Percentiles rank a stretch among this genome's conserved stretches.
Evolutionary conservation across 2,329 filamentous ascomycete species (phyloP).

Genomic region (Talaromyces islandicus): DNA sequence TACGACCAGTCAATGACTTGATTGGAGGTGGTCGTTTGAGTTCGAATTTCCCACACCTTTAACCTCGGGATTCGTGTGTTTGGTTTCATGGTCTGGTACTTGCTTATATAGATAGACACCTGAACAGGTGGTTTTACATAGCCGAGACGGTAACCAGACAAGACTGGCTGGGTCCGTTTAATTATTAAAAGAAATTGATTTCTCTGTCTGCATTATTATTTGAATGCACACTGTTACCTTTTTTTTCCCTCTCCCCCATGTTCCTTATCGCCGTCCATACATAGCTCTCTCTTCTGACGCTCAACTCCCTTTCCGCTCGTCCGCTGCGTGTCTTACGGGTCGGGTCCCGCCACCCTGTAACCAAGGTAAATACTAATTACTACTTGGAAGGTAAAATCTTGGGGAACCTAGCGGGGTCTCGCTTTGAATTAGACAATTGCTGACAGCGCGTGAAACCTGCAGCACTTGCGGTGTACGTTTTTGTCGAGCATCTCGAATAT

Average conservation of each 20-base stretch:
- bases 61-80: neutral
- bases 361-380: neutral
- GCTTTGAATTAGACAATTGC: neutral
- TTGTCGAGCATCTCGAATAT: neutral
- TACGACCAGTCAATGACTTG: neutral
- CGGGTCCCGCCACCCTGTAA: neutral
- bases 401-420: neutral
- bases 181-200: neutral
- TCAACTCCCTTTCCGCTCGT: neutral
- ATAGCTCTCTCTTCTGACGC: neutral
- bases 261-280: neutral
- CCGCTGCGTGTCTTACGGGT: neutral
- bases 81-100: neutral
- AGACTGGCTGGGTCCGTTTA: too few relatives aligned
- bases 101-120: neutral
- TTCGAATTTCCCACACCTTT: neutral
- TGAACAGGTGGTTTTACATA: neutral
- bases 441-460: neutral
- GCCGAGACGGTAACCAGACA: neutral
- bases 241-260: neutral
- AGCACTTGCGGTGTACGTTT: neutral
- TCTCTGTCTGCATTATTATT: neutral
- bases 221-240: neutral
- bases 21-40: neutral
- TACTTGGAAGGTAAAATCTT: neutral